Base-by-base conservation (phyloP, 768 basidiomycete genomes). In the Tephrocybe sp. region DNA sequence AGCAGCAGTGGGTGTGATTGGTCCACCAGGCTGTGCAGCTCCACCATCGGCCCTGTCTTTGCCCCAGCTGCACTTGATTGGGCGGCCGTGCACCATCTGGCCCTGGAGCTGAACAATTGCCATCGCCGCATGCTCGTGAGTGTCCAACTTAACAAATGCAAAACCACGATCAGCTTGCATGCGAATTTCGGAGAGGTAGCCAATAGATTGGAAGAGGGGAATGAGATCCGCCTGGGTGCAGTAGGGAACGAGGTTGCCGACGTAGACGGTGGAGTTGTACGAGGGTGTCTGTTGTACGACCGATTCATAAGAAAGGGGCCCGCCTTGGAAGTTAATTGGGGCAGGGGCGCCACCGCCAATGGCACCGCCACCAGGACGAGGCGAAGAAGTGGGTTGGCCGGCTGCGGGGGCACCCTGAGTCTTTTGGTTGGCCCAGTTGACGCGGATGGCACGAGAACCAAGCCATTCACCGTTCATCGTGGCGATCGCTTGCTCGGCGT, bases 391-490 rank as follows among this genome's bases (percentile, higher is more conserved):
- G 16, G 64, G 59, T 37, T 51, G 50, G 15, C 58, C 55, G 11
- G 59, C 45, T 42, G 66, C 61, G 39, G 74, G 71, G 22, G 69
- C 73, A 49, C 84, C 91, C 69, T 96, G 93, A 15, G 95, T 98
- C 77, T 98, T 98, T 73, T 98, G 96, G 74, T 98, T 98, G 46
- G 97, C 97, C 96, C 96, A 99, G 75, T 99, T 99, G 69, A 98
- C 96, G 58, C 97, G 87, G 63, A 99, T 99, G 54, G 97, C 97
- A 53, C 97, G 85, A 25, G 93, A 93, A 41, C 97, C 97, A 30
- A 99, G 80, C 93, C 93, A 99, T 77, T 99, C 96, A 49, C 97
- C 97, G 64, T 99, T 99, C 97, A 99, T 99, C 53, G 96, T 95
- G 26, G 91, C 89, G 66, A 99, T 99, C 35, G 97, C 97, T 69